phyloP scores from a whole-genome alignment of 768 basidiomycete species.

The Lactifluus pinguis region DNA sequence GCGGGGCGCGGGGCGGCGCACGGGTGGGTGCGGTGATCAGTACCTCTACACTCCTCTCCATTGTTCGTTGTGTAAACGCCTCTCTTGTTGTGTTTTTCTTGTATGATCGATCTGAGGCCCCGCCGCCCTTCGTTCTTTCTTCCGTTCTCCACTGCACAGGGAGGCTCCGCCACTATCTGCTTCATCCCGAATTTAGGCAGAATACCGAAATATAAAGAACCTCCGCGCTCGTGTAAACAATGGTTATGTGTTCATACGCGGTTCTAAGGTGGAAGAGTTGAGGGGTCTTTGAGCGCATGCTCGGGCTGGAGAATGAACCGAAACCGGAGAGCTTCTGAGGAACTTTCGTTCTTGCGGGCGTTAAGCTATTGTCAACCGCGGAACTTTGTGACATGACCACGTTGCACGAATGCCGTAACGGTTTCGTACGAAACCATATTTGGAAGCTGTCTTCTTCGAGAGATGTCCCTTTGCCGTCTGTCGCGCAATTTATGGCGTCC shows the following conservation, averaged over 20 bases:
- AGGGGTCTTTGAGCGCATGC: neutral
- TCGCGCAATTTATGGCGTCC: neutral
- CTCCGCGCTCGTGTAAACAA: neutral
- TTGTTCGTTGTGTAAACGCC: neutral
- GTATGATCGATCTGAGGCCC: neutral
- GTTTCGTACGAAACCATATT: neutral
- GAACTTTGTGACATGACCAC: neutral
- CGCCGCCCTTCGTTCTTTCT: neutral
- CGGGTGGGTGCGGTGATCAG: slow-evolving; percentile 37
- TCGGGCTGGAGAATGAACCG: neutral
- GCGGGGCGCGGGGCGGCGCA: slow-evolving; percentile 69
- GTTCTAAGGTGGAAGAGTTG: neutral
- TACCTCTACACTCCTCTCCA: neutral
- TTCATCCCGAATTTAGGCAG: neutral
- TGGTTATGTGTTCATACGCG: neutral
- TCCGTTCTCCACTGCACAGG: neutral
- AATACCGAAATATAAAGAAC: neutral
- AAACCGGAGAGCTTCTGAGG: slow-evolving; percentile 15
- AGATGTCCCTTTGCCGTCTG: no score
- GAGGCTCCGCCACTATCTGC: neutral
- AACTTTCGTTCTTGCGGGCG: slow-evolving; percentile 7
- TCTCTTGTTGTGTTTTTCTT: slow-evolving; percentile 1
- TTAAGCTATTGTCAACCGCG: neutral
- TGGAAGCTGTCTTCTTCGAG: neutral
- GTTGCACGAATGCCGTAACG: neutral